phyloP scores from a whole-genome alignment of 352 stramenopile genomes.

The Thraustochytrium sp. region DNA sequence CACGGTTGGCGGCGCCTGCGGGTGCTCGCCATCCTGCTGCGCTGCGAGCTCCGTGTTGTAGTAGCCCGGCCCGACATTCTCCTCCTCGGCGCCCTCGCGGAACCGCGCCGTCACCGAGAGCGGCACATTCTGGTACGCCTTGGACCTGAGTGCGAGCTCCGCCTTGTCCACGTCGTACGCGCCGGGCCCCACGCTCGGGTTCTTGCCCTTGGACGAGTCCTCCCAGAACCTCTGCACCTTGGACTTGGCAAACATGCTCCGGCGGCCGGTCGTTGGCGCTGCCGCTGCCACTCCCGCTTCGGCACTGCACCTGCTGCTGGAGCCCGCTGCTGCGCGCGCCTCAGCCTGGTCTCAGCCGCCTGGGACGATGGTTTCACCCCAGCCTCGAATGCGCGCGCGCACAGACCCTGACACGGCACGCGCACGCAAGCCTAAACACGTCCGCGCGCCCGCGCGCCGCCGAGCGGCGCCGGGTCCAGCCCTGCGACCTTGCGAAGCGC shows the following conservation, averaged over 20 bases:
- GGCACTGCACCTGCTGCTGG: neutral
- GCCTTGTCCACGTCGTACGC: conserved; percentile 18
- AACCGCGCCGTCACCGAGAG: neutral
- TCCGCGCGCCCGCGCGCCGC: neutral
- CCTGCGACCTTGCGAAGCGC: no score
- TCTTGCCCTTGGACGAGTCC: neutral
- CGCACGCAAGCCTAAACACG: neutral
- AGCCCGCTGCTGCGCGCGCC: no score
- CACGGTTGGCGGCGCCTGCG: neutral
- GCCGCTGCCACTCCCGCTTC: neutral
- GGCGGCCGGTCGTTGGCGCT: neutral
- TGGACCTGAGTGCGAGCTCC: neutral
- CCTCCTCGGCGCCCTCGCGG: neutral
- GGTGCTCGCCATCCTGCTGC: neutral
- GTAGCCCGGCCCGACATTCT: neutral
- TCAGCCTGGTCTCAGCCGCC: no score
- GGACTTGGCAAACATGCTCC: neutral
- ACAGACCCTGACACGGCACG: neutral
- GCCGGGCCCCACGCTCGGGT: conserved; percentile 7
- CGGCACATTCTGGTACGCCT: conserved; percentile 26
- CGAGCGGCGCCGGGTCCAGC: no score
- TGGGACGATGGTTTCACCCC: no score
- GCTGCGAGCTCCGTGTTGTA: neutral
- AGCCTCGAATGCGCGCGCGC: neutral
- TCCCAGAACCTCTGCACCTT: conserved; percentile 20